Conservation (phyloP, 108 stramenopile genomes). For the Fistulifera pelliculosa region DNA sequence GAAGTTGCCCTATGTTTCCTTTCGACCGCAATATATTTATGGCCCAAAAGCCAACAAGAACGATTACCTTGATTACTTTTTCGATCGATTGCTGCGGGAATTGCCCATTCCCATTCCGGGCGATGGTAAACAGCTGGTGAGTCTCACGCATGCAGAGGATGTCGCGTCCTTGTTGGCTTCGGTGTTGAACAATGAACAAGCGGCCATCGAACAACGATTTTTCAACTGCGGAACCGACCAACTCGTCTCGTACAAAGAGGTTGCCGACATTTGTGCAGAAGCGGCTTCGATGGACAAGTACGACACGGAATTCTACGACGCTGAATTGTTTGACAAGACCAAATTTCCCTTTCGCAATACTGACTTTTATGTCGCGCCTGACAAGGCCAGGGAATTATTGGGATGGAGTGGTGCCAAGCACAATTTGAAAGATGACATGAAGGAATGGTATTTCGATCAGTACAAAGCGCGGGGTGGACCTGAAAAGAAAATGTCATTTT, state of each 20-base stretch:
- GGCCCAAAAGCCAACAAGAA: constrained; percentile 75
- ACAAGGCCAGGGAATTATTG: constrained; percentile 61
- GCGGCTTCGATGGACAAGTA: constrained; percentile 50
- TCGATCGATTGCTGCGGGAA: constrained; percentile 54
- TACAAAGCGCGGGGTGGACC: constrained; percentile 55
- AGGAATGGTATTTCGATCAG: constrained; percentile 56
- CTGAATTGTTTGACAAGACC: constrained; percentile 46
- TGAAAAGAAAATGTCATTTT: constrained; percentile 40
- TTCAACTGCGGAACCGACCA: constrained; percentile 83
- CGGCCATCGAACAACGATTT: constrained; percentile 59
- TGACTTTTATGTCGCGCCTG: constrained; percentile 72
- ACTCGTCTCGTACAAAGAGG: constrained; percentile 61
- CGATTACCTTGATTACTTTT: constrained; percentile 83
- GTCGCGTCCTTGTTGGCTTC: constrained; percentile 67
- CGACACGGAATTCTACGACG: constrained; percentile 53
- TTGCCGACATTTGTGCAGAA: constrained; percentile 68
- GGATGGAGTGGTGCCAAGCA: constrained; percentile 55
- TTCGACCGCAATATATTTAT: constrained; percentile 80
- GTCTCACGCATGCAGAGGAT: constrained; percentile 71
- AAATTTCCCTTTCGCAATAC: constrained; percentile 72
- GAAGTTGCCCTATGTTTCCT: constrained; percentile 64
- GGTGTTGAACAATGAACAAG: constrained; percentile 59
- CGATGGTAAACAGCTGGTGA: constrained; percentile 72
- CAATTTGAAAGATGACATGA: constrained; percentile 54
- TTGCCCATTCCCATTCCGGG: constrained; percentile 66